A percentile compares a stretch with the other conserved stretches of the same genome.
phyloP scores from a whole-genome alignment of 176 grass and related monocot species.

The Pontederia paniculata region DNA sequence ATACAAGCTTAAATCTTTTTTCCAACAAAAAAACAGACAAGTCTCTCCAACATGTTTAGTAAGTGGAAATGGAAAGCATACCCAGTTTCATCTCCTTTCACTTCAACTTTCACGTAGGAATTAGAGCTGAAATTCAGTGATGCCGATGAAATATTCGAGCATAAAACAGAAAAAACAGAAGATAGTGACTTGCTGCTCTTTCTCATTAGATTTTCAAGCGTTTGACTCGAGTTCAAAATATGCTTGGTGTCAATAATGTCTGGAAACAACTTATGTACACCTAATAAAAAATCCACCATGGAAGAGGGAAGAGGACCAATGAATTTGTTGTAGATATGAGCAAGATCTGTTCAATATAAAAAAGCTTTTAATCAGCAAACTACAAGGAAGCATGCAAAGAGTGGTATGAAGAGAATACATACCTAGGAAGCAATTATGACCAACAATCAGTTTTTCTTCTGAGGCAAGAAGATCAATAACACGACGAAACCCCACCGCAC shows the following conservation, averaged over 20 bases:
- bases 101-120: slow-evolving; percentile 47
- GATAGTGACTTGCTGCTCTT: slow-evolving; percentile 83
- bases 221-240: slow-evolving; percentile 44
- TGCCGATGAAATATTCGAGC: slow-evolving; percentile 31
- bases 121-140: slow-evolving; percentile 18
- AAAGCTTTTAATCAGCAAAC: slow-evolving; percentile 13
- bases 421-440: slow-evolving; percentile 94
- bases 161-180: slow-evolving; percentile 70
- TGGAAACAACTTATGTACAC: slow-evolving; percentile 64
- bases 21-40: too few species aligned
- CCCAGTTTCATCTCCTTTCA: slow-evolving; percentile 55
- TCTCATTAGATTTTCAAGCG: slow-evolving; percentile 54
- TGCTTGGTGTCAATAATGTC: slow-evolving; percentile 72
- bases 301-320: slow-evolving; percentile 76
- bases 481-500: slow-evolving; percentile 73
- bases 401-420: slow-evolving; percentile 7
- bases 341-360: slow-evolving; percentile 61
- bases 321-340: slow-evolving; percentile 79
- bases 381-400: not conserved
- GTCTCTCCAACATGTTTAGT: too few species aligned
- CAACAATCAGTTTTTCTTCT: slow-evolving; percentile 73
- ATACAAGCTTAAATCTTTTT: too few species aligned
- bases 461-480: slow-evolving; percentile 92
- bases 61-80: slow-evolving; percentile 29
- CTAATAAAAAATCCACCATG: slow-evolving; percentile 44